phyloP scores from a whole-genome alignment of 2,329 filamentous ascomycete species.

The Hypoxylon sp. region DNA sequence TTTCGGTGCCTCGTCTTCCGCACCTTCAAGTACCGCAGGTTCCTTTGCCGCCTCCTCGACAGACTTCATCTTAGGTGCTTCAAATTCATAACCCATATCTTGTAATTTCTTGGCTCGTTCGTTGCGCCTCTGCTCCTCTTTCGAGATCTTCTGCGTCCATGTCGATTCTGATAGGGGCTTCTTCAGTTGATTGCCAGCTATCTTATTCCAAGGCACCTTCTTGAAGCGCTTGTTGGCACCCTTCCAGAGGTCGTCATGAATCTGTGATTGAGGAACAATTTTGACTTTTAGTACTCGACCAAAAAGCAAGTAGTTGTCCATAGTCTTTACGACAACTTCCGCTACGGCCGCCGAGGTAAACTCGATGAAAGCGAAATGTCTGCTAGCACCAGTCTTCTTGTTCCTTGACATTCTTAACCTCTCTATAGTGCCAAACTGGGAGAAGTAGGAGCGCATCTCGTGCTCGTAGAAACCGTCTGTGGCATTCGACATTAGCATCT shows the following conservation, averaged over 20 bases:
- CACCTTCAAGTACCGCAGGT: slow-evolving; percentile 53
- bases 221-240: slow-evolving; percentile 93
- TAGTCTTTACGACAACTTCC: slow-evolving; percentile 91
- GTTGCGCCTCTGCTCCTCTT: slow-evolving; percentile 77
- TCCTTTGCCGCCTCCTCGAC: slow-evolving; percentile 56
- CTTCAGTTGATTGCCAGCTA: slow-evolving; percentile 80
- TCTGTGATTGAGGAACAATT: slow-evolving; percentile 77
- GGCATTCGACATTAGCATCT: slow-evolving; percentile 30
- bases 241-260: slow-evolving; percentile 87
- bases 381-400: slow-evolving; percentile 88
- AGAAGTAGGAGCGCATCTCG: slow-evolving; percentile 93
- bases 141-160: slow-evolving; percentile 82
- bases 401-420: slow-evolving; percentile 88
- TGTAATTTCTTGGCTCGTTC: slow-evolving; percentile 80
- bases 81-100: slow-evolving; percentile 85
- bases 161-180: slow-evolving; percentile 77
- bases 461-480: slow-evolving; percentile 89
- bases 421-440: slow-evolving; percentile 88
- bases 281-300: slow-evolving; percentile 93
- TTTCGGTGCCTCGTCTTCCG: slow-evolving; percentile 53
- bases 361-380: slow-evolving; percentile 96
- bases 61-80: slow-evolving; percentile 76
- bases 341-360: slow-evolving; percentile 83
- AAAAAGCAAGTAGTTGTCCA: slow-evolving; percentile 87
- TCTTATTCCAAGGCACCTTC: slow-evolving; percentile 85